These are phyloP conservation scores for Pyrenula massariospora DNA, from an alignment of 495 filamentous ascomycete genomes.

Conservation along the genomic window DNA sequence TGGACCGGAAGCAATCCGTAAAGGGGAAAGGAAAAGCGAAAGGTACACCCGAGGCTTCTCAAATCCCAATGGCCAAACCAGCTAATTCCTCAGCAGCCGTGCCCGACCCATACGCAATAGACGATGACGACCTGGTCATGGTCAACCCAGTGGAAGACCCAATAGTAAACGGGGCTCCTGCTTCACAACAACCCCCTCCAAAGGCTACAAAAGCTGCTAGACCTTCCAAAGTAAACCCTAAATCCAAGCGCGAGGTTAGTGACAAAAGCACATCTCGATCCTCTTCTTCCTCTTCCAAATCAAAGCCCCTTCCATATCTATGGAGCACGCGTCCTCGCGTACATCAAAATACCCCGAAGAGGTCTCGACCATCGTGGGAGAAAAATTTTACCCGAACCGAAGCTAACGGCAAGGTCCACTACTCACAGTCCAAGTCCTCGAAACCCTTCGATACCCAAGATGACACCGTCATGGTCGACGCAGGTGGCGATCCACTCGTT, in stretches of 20 bases:
- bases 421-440: conserved; percentile 8
- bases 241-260: conserved; percentile 19
- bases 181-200: background rate
- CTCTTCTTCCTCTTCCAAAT: conserved; percentile 7
- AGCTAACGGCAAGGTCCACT: conserved; percentile 1
- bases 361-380: conserved; percentile 7
- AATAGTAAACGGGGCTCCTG: conserved; percentile 19
- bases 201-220: conserved; percentile 20
- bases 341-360: conserved; percentile 5
- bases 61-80: background rate
- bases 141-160: conserved; percentile 36
- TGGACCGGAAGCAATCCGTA: conserved; percentile 22
- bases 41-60: conserved; percentile 16
- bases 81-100: conserved; percentile 14
- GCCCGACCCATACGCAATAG: conserved; percentile 47
- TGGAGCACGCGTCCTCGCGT: background rate
- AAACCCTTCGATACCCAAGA: conserved; percentile 23
- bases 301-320: conserved; percentile 1
- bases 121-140: conserved; percentile 48
- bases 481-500: conserved; percentile 22
- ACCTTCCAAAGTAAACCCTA: conserved; percentile 24
- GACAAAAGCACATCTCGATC: conserved; percentile 5
- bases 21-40: conserved; percentile 24
- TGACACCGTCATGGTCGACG: conserved; percentile 36
- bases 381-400: background rate